Base-by-base conservation (phyloP, 2,329 filamentous ascomycete species). In the Eutypa lata region DNA sequence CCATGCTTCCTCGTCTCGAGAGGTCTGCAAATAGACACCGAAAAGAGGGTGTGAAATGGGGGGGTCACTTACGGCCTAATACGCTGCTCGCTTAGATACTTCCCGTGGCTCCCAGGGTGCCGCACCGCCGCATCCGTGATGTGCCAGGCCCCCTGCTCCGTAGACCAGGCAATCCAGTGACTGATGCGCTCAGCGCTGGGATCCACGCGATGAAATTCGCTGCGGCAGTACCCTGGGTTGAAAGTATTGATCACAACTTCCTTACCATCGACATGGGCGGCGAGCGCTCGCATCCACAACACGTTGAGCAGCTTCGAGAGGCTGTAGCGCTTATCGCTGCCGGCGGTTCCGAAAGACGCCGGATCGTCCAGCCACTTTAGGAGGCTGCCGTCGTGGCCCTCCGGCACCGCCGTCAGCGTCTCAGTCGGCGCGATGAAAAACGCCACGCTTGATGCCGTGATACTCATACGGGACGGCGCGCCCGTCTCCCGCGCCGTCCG, bases 261-360 rank as follows among this genome's bases (percentile, higher is more conserved):
- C 22, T 21, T 22, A 18, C 51, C 37, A 33, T 57, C 49, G 37
- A 57, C 26, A 11, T 43, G 57, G n/a, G 48, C 24, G 2, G 49
- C 54, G 2, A 61, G 48, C 24, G 53, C 56, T 5, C 56, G 53
- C 18, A 50, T 57, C 57, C 61, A 61, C 0, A 61, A 18, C 14
- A 61, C 14, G 28, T 55, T 49, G 13, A 63, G 54, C 21, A 61
- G 49, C 53, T 61, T 61, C 1, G 51, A 60, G 37, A 54, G 46
- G 26, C 43, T 50, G 38, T 63, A 63, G 10, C 54, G 59, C 24
- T 42, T 48, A 4, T 16, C n/a, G 14, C 44, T 48, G 26, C 50
- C 57, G 19, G 53, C 38, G n/a, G 7, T 53, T 42, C 38, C 47
- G 21, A 61, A 61, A 3, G 57, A 54, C 8, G 44, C 50, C 44